Base-by-base conservation (phyloP, 2,329 filamentous ascomycete species). In the Sarocladium brachiariae region DNA sequence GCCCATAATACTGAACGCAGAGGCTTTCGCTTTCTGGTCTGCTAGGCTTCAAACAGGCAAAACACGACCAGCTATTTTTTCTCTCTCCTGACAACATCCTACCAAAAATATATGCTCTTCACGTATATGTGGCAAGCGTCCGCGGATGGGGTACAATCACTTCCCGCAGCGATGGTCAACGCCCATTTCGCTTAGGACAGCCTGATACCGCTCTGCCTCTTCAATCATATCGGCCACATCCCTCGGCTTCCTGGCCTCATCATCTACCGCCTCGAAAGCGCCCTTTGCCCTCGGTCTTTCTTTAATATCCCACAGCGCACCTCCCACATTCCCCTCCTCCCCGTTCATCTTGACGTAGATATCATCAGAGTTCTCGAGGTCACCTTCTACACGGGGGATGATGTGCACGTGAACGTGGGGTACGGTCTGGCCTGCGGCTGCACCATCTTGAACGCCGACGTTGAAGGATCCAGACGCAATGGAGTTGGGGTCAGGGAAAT, bases 361-460 rank as follows among this genome's bases (percentile, higher is more conserved):
- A 53, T 80, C 81, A 67, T 96, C 91, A 4, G 64, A 63, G 50
- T 53, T 63, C 27, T 59, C 71, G 63, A 65, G 76, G 63, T 82
- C 75, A 34, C 83, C 77, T 52, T 70, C 72, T 52, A 72, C 73
- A 31, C 91, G 74, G 18, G 91, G 91, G 50, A 96, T 92, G 46
- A 96, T 80, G 70, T 99, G 93, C 23, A 90, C 87, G 70, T 99
- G 93, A 13, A 96, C 83, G 70, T 99, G 93, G 8, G 89, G 77
- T 39, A 99, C 92, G 52, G 89, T 96, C 77, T 99, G 93, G 0
- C 93, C 93, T 1, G 93, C 89, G 53, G 90, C 89, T 27, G 76
- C 72, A 18, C 93, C 93, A 66, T 99, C 93, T 66, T 99, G 93
- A n/a, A 99, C 79, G 0, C 92, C 91, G 47, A 99, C 84, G 63